Evolutionary conservation across 257 asterid species (phyloP).

Genomic region (Solanum piurae): DNA sequence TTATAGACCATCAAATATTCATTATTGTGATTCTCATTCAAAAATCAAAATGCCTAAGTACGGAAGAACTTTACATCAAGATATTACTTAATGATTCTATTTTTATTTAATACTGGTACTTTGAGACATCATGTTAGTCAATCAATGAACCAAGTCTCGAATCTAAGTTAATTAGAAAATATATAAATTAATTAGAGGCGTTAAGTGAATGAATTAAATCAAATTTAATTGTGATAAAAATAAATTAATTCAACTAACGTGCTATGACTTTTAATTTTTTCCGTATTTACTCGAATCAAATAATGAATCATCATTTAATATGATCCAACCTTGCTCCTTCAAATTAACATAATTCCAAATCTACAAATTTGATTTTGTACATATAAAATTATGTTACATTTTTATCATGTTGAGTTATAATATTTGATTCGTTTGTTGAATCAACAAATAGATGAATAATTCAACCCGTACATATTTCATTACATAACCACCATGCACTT

Average conservation of each 20-base stretch:
- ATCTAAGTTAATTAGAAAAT: neutral
- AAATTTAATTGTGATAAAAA: neutral
- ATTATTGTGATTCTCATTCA: neutral
- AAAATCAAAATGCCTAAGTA: neutral
- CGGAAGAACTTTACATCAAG: neutral
- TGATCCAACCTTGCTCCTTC: neutral
- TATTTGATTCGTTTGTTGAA: neutral
- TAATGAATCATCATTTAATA: neutral
- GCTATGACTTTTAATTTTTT: neutral
- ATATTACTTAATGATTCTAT: neutral
- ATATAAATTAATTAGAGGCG: no score
- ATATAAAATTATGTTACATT: neutral
- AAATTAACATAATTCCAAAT: neutral
- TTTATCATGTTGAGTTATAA: neutral
- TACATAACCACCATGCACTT: neutral
- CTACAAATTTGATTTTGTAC: neutral
- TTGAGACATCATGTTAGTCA: neutral
- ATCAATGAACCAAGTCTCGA: neutral
- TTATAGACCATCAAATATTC: neutral
- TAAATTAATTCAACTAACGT: neutral
- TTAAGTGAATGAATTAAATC: neutral
- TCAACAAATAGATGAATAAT: neutral
- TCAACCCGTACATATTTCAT: neutral
- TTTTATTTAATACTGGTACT: neutral
- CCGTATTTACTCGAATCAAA: rapidly evolving